phyloP scores from a whole-genome alignment of 1,284 basidiomycete species.

The Ganoderma lingzhi region DNA sequence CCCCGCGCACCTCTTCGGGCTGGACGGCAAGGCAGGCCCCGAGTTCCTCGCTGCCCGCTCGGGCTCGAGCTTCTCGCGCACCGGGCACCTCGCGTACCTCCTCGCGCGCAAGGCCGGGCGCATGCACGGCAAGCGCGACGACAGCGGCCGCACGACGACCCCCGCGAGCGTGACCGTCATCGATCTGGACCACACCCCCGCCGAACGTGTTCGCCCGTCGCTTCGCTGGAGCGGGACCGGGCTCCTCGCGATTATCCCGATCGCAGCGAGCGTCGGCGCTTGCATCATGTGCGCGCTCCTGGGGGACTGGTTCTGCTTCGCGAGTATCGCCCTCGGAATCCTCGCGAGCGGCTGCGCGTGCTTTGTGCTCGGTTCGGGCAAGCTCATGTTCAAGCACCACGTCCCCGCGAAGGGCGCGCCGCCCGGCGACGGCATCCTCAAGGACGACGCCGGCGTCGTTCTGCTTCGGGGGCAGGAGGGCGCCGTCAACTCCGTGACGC shows the following conservation, averaged over 20 bases:
- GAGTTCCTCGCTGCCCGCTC: constrained; percentile 15
- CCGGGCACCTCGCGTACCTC: constrained; percentile 12
- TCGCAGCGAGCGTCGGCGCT: constrained; percentile 8
- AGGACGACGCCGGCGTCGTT: constrained; percentile 13
- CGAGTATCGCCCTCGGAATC: constrained; percentile 20
- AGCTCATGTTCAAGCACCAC: constrained; percentile 15
- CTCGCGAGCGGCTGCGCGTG: constrained; percentile 15
- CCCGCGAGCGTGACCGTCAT: constrained; percentile 14
- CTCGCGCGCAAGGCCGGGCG: constrained; percentile 2
- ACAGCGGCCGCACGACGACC: not conserved
- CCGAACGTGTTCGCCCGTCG: not conserved
- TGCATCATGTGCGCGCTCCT: constrained; percentile 13
- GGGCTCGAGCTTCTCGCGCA: constrained; percentile 10
- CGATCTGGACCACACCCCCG: constrained; percentile 3
- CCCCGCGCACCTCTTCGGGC: constrained; percentile 16
- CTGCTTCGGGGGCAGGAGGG: constrained; percentile 17
- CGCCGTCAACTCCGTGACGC: constrained; percentile 20
- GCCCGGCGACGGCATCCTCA: constrained; percentile 16
- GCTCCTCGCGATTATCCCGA: constrained; percentile 16
- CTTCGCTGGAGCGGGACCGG: constrained; percentile 4
- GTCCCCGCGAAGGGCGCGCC: constrained; percentile 4
- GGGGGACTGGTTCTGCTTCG: constrained; percentile 19
- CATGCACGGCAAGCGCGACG: not conserved
- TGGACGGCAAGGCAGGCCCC: constrained; percentile 16
- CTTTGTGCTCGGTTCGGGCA: constrained; percentile 19